These are phyloP conservation scores for Pseudopyrenochaeta lycopersici DNA, from an alignment of 2,329 filamentous ascomycete genomes.

Conservation along the genomic window DNA sequence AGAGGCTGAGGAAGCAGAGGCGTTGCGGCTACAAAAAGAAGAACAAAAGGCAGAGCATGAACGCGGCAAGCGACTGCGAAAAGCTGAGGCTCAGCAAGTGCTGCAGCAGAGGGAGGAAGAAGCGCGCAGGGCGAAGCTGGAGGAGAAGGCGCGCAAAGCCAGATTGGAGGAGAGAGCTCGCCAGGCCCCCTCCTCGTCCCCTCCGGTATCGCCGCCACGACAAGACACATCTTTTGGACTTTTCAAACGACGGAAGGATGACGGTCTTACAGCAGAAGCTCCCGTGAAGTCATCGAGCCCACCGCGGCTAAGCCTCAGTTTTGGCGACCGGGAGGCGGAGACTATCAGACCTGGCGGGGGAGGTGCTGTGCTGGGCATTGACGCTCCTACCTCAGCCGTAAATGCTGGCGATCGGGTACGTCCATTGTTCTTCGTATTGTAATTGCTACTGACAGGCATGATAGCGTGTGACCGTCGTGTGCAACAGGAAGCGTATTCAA, in stretches of 20 bases:
- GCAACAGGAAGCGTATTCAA: slow-evolving; percentile 71
- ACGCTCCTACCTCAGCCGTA: slow-evolving; percentile 81
- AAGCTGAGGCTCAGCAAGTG: slow-evolving; percentile 36
- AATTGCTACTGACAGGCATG: slow-evolving; percentile 21
- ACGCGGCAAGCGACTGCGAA: slow-evolving; percentile 42
- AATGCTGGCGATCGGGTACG: slow-evolving; percentile 81
- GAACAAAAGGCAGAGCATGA: slow-evolving; percentile 43
- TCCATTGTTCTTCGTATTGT: not conserved
- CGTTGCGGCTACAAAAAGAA: slow-evolving; percentile 38
- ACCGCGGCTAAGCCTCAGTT: slow-evolving; percentile 31
- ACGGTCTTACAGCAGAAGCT: slow-evolving; percentile 32
- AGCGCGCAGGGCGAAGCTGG: slow-evolving; percentile 30
- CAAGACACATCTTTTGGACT: slow-evolving; percentile 42
- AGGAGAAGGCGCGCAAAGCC: slow-evolving; percentile 35
- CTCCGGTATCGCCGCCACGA: slow-evolving; percentile 40
- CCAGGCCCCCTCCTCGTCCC: slow-evolving; percentile 26
- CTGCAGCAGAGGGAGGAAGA: slow-evolving; percentile 42
- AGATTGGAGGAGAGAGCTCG: slow-evolving; percentile 35
- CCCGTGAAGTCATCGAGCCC: slow-evolving; percentile 21
- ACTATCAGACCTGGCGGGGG: slow-evolving; percentile 56
- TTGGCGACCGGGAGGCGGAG: slow-evolving; percentile 32
- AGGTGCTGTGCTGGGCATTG: slow-evolving; percentile 65
- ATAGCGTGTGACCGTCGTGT: slow-evolving; percentile 76
- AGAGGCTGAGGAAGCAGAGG: slow-evolving; percentile 40
- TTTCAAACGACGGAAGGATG: slow-evolving; percentile 46